Evolutionary conservation across 2,329 filamentous ascomycete species (phyloP).

Genomic region (Alternaria solani): DNA sequence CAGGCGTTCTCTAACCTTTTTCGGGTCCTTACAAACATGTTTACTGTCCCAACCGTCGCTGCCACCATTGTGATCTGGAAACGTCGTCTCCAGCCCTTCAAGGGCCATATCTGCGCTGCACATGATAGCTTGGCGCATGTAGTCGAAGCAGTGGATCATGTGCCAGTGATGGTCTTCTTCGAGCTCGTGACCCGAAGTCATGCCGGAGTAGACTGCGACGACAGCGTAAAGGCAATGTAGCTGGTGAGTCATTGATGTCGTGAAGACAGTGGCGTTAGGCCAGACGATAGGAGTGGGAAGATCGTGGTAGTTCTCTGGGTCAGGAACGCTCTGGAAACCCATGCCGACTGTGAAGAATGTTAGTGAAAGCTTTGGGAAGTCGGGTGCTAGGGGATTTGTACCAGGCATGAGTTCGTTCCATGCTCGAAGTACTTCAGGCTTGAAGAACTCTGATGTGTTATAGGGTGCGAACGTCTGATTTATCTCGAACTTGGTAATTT

Average conservation of each 20-base stretch:
- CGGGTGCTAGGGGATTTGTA: conserved; percentile 4
- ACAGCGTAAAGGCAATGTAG: conserved; percentile 47
- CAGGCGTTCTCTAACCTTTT: conserved; percentile 26
- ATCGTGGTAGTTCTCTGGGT: conserved; percentile 42
- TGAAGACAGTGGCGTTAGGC: conserved; percentile 46
- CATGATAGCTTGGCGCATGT: conserved; percentile 47
- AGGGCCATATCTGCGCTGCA: conserved; percentile 44
- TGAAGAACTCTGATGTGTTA: conserved; percentile 49
- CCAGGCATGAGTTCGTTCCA: conserved; percentile 46
- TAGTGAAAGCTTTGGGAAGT: background rate
- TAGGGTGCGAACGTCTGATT: conserved; percentile 48
- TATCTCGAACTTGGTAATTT: conserved; percentile 44
- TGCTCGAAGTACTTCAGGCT: conserved; percentile 39
- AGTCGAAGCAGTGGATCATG: conserved; percentile 51
- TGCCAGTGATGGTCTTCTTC: conserved; percentile 50
- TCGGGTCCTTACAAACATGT: conserved; percentile 37
- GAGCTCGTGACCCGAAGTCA: conserved; percentile 34
- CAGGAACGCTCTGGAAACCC: conserved; percentile 44
- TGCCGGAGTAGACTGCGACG: conserved; percentile 41
- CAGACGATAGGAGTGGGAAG: conserved; percentile 46
- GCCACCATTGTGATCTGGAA: conserved; percentile 47
- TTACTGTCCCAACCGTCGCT: conserved; percentile 50
- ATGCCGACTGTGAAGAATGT: conserved; percentile 34
- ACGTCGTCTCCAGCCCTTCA: conserved; percentile 46
- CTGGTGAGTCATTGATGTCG: conserved; percentile 47